A percentile compares a stretch with the other conserved stretches of the same genome.
These are phyloP conservation scores for Ophiostoma tasmaniense DNA, from an alignment of 2,329 filamentous ascomycete species.

Conservation along the genomic window DNA sequence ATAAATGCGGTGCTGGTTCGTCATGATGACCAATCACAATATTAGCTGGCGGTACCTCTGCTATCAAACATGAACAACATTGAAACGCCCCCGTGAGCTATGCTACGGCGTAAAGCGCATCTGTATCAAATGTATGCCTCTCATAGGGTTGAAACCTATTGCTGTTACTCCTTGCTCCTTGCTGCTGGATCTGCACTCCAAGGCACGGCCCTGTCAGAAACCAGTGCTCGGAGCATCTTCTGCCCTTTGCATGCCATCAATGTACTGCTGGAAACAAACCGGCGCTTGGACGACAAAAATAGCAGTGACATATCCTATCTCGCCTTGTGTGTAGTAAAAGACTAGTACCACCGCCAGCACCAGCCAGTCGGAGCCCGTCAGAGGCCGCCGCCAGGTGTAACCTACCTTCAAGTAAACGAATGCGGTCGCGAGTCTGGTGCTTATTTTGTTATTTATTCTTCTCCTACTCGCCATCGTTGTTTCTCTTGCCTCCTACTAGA, in stretches of 20 bases:
- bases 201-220: background rate
- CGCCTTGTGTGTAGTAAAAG: background rate
- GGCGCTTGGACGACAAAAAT: constrained; percentile 5
- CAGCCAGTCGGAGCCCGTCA: background rate
- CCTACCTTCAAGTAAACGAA: background rate
- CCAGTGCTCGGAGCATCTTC: constrained; percentile 1
- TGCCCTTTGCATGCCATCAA: background rate
- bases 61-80: background rate
- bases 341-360: background rate
- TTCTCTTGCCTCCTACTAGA: background rate
- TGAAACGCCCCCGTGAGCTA: background rate
- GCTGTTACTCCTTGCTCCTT: background rate
- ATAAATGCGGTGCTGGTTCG: background rate
- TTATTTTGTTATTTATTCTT: background rate
- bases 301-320: background rate
- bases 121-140: background rate
- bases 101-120: background rate
- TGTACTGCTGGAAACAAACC: background rate
- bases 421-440: background rate
- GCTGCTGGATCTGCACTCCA: background rate
- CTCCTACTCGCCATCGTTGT: background rate
- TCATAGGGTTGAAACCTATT: too few relatives aligned
- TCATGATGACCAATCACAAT: background rate
- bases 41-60: background rate
- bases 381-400: constrained; percentile 1